These are phyloP conservation scores for Lipomyces spencermartinsiae DNA, from an alignment of 805 yeast species.

Conservation along the genomic window DNA sequence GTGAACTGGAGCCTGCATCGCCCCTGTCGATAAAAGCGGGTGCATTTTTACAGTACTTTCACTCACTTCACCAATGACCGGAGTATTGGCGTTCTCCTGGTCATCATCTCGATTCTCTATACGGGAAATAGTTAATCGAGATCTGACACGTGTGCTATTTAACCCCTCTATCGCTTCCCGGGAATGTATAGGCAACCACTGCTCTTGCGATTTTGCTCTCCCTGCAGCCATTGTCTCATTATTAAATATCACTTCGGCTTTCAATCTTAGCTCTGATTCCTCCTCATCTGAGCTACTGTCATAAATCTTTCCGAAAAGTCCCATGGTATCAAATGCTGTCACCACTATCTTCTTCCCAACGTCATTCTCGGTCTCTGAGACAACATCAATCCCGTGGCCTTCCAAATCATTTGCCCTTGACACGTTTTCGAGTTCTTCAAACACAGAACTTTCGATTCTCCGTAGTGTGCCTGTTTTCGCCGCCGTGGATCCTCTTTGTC, in stretches of 20 bases:
- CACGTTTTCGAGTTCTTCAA: not conserved
- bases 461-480: not conserved
- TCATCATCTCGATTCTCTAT: not conserved
- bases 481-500: not conserved
- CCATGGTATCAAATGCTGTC: not conserved
- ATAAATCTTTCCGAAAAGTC: not conserved
- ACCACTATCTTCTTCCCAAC: not conserved
- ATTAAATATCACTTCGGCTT: not conserved
- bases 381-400: not conserved
- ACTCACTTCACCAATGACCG: not conserved
- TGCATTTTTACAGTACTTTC: conserved; percentile 1
- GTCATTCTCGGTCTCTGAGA: not conserved
- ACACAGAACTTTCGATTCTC: not conserved
- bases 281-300: not conserved
- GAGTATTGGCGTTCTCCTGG: not conserved
- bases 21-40: not conserved
- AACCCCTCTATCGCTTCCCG: not conserved
- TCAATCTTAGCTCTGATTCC: not conserved
- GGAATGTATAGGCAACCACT: not conserved
- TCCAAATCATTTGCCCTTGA: not conserved
- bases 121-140: not conserved
- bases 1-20: not conserved
- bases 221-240: not conserved
- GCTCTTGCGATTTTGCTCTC: not conserved
- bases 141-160: not conserved